phyloP scores from a whole-genome alignment of 352 stramenopile species.

The Globisporangium camurandrum region DNA sequence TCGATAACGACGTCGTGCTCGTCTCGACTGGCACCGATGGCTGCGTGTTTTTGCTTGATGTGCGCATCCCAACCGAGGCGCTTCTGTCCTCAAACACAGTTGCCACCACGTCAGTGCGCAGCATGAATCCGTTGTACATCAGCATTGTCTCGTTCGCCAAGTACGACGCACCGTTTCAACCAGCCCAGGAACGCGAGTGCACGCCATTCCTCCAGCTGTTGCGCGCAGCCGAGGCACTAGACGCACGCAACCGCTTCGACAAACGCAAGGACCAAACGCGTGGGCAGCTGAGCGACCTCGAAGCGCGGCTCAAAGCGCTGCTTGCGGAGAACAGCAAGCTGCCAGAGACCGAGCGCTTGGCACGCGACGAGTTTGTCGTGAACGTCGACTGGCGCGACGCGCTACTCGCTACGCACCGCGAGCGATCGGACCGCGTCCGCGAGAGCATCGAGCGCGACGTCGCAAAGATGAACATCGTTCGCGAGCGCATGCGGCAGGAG shows the following conservation, averaged over 20 bases:
- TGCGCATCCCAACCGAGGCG: conserved; percentile 34
- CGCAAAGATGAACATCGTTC: conserved; percentile 67
- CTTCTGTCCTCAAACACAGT: conserved; percentile 7
- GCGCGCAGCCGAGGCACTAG: conserved; percentile 21
- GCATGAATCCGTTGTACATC: conserved; percentile 50
- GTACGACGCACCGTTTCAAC: conserved; percentile 56
- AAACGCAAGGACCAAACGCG: conserved; percentile 61
- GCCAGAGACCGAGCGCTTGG: conserved; percentile 58
- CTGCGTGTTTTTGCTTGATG: conserved; percentile 58
- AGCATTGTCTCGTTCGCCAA: conserved; percentile 62
- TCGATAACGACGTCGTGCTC: conserved; percentile 27
- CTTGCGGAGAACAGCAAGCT: conserved; percentile 65
- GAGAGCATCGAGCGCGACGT: conserved; percentile 66
- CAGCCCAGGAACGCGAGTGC: conserved; percentile 28
- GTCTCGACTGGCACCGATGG: conserved; percentile 58
- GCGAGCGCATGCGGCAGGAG: conserved; percentile 83
- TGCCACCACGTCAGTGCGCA: conserved; percentile 2
- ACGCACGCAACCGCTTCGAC: conserved; percentile 53
- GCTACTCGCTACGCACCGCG: conserved; percentile 41
- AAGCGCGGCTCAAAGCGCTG: conserved; percentile 57
- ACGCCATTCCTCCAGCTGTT: conserved; percentile 39
- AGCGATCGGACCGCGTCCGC: conserved; percentile 47
- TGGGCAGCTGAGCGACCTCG: conserved; percentile 48
- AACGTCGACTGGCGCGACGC: conserved; percentile 71
- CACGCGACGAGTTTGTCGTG: conserved; percentile 86